Base-by-base conservation (phyloP, 1,139 yeast genomes). In the Diutina mesorugosa region DNA sequence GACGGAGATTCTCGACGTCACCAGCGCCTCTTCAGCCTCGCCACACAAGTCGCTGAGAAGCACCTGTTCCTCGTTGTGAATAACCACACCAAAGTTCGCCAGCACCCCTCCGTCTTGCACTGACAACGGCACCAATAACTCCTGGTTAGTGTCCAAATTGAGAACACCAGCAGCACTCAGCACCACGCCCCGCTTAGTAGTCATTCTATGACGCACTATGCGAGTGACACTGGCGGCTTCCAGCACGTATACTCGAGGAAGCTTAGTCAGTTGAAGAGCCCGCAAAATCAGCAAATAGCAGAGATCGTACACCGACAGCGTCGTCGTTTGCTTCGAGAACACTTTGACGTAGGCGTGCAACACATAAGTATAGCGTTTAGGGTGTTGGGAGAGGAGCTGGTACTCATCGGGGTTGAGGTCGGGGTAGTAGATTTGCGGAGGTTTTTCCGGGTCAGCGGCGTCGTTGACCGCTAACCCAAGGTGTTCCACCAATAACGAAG, bases 261-360 rank as follows among this genome's bases (percentile, higher is more conserved):
- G 72, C 59, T 72, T 71, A 1, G 86, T 79, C 56, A 78, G 73
- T 55, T 76, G 68, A 58, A 91, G 71, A 1, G 96, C 95, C 35
- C 79, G 73, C 21, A 87, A 65, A 45, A 89, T 69, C 4, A 93
- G 80, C 38, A 80, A 80, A 83, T 90, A 87, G 57, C 90, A 86
- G 26, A 86, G 71, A 65, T 90, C 97, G 64, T 83, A 84, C 45
- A 88, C 72, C 3, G 97, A 95, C 0, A 96, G 96, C 2, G 89
- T 76, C 57, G 93, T 78, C 56, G 53, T 50, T 18, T 50, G 53
- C 10, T 50, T 50, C 4, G 95, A 85, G 63, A 89, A 83, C 1
- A 90, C 90, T 63, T 87, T 85, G 54, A 90, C 74, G 63, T 85
- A 84, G 6, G 93, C 91, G 64, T 82, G 83, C 50, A 90, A 68